These are phyloP conservation scores for Euphorbia celastroides DNA, from an alignment of 441 rosid genomes.

Conservation along the genomic window DNA sequence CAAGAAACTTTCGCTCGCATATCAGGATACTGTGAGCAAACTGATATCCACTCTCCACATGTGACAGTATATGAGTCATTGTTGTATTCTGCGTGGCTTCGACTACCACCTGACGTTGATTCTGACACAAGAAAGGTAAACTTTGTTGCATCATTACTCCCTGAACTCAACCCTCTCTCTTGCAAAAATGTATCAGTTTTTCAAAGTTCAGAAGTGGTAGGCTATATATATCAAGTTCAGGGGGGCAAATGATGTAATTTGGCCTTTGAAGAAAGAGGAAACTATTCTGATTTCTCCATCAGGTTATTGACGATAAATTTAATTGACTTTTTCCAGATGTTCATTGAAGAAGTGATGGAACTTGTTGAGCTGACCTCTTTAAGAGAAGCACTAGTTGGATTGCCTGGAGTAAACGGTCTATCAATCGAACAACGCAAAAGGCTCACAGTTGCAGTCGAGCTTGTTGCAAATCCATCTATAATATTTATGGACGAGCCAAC, in stretches of 20 bases:
- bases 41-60: slow-evolving; percentile 65
- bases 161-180: too few relatives aligned
- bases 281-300: too few relatives aligned
- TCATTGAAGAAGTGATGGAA: slow-evolving; percentile 64
- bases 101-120: slow-evolving; percentile 46
- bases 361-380: slow-evolving; percentile 53
- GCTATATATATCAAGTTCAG: too few relatives aligned
- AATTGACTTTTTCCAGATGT: slow-evolving; percentile 34
- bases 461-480: slow-evolving; percentile 64
- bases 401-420: slow-evolving; percentile 60
- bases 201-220: too few relatives aligned
- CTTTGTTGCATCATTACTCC: not conserved
- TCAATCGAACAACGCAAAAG: slow-evolving; percentile 67
- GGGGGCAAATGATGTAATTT: too few relatives aligned
- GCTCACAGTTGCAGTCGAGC: slow-evolving; percentile 66
- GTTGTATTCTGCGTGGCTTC: slow-evolving; percentile 67
- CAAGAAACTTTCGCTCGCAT: slow-evolving; percentile 74
- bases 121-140: slow-evolving; percentile 43
- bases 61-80: slow-evolving; percentile 66
- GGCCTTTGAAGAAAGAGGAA: too few relatives aligned
- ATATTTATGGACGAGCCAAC: slow-evolving; percentile 70
- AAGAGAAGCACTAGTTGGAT: slow-evolving; percentile 55
- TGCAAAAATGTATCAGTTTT: too few relatives aligned
- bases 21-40: slow-evolving; percentile 73
- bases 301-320: slow-evolving; percentile 3